These are phyloP conservation scores for Alnus glutinosa DNA, from an alignment of 306 rosid genomes.

Conservation along the genomic window DNA sequence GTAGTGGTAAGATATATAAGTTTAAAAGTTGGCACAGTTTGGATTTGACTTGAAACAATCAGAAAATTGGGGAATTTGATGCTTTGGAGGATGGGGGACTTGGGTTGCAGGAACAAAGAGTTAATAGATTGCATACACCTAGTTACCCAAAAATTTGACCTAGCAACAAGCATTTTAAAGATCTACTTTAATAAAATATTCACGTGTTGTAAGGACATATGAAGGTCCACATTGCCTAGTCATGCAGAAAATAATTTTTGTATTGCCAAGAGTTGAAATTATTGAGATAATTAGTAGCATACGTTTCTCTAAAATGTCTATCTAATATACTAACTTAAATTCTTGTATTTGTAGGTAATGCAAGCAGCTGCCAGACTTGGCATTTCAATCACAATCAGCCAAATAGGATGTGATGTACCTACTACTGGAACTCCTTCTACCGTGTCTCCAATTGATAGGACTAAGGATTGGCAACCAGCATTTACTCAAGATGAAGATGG, in stretches of 20 bases:
- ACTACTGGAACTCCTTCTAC: slow-evolving; percentile 49
- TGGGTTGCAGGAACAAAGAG: background rate
- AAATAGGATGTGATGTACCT: slow-evolving; percentile 63
- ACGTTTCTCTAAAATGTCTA: slow-evolving; percentile 15
- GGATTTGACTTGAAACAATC: background rate
- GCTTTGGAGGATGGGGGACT: background rate
- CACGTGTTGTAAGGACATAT: background rate
- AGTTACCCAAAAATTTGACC: background rate
- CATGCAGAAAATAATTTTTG: background rate
- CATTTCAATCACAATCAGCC: slow-evolving; percentile 65
- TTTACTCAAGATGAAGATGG: slow-evolving; percentile 82
- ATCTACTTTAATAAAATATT: background rate
- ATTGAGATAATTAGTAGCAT: slow-evolving; percentile 2
- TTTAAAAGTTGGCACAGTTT: background rate
- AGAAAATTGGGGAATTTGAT: background rate
- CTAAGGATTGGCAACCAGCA: slow-evolving; percentile 83
- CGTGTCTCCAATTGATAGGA: slow-evolving; percentile 58
- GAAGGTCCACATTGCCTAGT: background rate
- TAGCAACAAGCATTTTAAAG: background rate
- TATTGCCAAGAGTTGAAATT: slow-evolving; percentile 8
- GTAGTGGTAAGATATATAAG: background rate
- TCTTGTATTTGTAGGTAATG: slow-evolving; percentile 59
- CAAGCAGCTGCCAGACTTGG: slow-evolving; percentile 83
- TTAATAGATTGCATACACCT: background rate
- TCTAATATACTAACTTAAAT: slow-evolving; percentile 9